phyloP scores from a whole-genome alignment of 2,329 filamentous ascomycete species.

The Alternaria triticina region DNA sequence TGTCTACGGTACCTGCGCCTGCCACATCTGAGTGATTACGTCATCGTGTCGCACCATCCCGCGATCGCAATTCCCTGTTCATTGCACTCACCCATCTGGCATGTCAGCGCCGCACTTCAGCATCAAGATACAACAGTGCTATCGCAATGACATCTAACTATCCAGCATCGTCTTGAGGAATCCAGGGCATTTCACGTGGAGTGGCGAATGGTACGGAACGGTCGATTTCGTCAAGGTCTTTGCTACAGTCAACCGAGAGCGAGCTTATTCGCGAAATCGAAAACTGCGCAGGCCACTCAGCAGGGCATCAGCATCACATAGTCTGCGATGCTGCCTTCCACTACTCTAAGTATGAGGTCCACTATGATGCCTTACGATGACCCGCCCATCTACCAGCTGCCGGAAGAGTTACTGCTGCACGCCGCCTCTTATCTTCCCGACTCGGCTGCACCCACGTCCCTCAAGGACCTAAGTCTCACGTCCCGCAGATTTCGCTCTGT shows the following conservation, averaged over 20 bases:
- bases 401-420: conserved; percentile 29
- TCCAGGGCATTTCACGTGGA: not conserved
- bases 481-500: conserved; percentile 24
- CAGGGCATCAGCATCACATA: not conserved
- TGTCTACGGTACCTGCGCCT: not conserved
- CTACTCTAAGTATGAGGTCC: not conserved
- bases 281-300: not conserved
- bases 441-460: conserved; percentile 13
- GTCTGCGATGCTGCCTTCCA: not conserved
- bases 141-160: not conserved
- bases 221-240: not conserved
- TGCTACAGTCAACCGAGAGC: not conserved
- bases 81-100: not conserved
- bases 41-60: not conserved
- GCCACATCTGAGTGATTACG: not conserved
- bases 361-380: not conserved
- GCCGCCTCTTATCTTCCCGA: conserved; percentile 21
- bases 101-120: not conserved
- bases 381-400: conserved; percentile 17
- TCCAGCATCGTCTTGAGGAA: not conserved
- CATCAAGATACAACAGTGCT: not conserved
- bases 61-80: not conserved
- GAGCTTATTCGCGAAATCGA: not conserved
- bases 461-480: conserved; percentile 22
- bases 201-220: not conserved